Percentiles rank a stretch among this genome's conserved stretches.
Conservation (phyloP, 2,329 filamentous ascomycete genomes). For the Fusarium papillatum region DNA sequence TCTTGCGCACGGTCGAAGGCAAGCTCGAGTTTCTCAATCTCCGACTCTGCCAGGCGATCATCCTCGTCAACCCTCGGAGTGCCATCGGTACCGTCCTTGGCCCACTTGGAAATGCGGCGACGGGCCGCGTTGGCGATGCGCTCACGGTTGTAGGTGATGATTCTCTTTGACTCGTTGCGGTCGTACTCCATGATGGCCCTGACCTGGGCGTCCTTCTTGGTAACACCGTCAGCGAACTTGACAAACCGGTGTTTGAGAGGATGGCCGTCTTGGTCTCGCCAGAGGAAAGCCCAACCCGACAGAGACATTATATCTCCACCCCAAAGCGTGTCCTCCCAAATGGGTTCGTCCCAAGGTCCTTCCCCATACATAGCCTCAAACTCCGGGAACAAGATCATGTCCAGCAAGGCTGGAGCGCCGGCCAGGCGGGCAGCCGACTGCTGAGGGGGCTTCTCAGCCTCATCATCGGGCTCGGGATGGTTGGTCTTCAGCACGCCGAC, state of each 20-base stretch:
- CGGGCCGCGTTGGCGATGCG: not conserved
- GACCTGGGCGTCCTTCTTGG: too few relatives aligned
- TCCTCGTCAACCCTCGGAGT: not conserved
- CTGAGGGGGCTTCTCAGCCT: not conserved
- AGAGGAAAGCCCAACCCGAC: too few relatives aligned
- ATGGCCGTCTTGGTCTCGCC: too few relatives aligned
- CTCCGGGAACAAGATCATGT: too few relatives aligned
- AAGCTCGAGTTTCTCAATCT: not conserved
- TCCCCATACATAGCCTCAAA: too few relatives aligned
- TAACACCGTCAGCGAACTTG: too few relatives aligned
- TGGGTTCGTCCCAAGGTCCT: too few relatives aligned
- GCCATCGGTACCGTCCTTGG: not conserved
- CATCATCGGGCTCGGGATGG: not conserved
- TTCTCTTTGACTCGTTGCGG: not conserved
- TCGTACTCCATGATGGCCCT: not conserved
- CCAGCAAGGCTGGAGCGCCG: not conserved
- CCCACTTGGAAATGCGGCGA: not conserved
- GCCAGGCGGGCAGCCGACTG: not conserved
- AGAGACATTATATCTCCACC: too few relatives aligned
- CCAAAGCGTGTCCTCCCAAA: too few relatives aligned
- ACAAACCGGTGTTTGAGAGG: too few relatives aligned
- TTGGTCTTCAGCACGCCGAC: not conserved
- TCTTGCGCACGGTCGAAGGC: too few relatives aligned
- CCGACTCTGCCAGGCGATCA: not conserved
- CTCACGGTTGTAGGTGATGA: not conserved